These are phyloP conservation scores for Talaromyces albobiverticillius DNA, from an alignment of 2,329 filamentous ascomycete species.

Conservation along the genomic window DNA sequence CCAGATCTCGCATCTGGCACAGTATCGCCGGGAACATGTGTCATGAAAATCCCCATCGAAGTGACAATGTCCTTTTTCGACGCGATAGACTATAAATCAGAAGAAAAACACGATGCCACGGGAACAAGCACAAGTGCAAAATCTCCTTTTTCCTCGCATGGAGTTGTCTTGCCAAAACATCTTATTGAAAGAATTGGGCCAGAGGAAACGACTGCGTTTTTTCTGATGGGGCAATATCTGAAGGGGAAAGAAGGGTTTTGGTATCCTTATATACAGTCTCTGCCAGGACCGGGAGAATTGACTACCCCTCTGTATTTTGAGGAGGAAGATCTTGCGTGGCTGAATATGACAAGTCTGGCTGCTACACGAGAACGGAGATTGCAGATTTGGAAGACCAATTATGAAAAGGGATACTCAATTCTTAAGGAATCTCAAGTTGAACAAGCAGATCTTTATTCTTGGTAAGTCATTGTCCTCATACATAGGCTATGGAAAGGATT, in stretches of 20 bases:
- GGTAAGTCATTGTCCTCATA: constrained; percentile 25
- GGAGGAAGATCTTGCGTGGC: constrained; percentile 53
- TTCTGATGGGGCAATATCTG: constrained; percentile 67
- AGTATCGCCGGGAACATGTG: constrained; percentile 29
- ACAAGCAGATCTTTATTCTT: constrained; percentile 34
- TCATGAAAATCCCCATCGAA: constrained; percentile 34
- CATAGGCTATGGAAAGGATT: neutral
- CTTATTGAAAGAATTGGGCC: constrained; percentile 54
- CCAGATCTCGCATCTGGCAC: constrained; percentile 20
- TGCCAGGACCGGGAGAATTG: constrained; percentile 63
- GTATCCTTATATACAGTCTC: constrained; percentile 63
- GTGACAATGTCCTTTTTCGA: constrained; percentile 39
- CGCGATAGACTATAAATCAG: constrained; percentile 26
- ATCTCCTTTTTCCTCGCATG: constrained; percentile 29
- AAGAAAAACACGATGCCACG: neutral
- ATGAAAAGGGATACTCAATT: constrained; percentile 28
- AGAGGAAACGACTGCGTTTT: constrained; percentile 64
- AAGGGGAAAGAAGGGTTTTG: constrained; percentile 59
- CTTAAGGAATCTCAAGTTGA: constrained; percentile 32
- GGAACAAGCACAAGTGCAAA: neutral
- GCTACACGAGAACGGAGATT: constrained; percentile 32
- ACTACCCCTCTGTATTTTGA: constrained; percentile 64
- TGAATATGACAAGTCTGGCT: constrained; percentile 36
- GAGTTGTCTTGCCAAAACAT: constrained; percentile 43
- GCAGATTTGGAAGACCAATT: constrained; percentile 36